Evolutionary conservation across 345 rosid genomes (phyloP).

Genomic region (Microcos paniculata): DNA sequence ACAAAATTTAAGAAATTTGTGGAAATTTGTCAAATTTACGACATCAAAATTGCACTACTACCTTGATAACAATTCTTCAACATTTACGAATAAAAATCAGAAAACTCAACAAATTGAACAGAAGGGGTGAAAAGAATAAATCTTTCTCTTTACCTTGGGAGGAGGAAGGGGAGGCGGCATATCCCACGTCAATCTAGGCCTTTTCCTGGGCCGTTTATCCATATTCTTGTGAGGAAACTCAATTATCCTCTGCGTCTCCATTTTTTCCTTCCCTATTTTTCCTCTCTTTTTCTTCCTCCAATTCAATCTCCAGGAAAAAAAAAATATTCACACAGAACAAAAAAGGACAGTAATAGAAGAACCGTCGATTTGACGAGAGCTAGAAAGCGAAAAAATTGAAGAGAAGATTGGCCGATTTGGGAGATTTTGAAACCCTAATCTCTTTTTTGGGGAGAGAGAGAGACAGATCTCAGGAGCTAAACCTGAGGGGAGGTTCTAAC

Average conservation of each 20-base stretch:
- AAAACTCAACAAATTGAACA: neutral
- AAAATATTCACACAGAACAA: neutral
- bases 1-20: neutral
- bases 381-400: conserved; percentile 12
- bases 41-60: neutral
- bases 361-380: neutral
- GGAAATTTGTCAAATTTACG: neutral
- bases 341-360: conserved; percentile 6
- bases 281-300: neutral
- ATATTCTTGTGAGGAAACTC: conserved; percentile 56
- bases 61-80: neutral
- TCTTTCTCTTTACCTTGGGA: conserved; percentile 36
- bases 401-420: conserved; percentile 20
- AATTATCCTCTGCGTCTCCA: conserved; percentile 67
- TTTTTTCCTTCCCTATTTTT: conserved; percentile 11
- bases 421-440: conserved; percentile 42
- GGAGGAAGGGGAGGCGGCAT: conserved; percentile 50
- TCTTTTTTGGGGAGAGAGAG: neutral
- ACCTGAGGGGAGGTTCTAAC: conserved; percentile 21
- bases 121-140: neutral
- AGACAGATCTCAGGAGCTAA: conserved; percentile 16
- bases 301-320: neutral
- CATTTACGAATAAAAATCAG: neutral
- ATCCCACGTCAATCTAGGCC: conserved; percentile 76
- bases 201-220: conserved; percentile 75